Percentiles rank a stretch among this genome's conserved stretches.
Conservation (phyloP, 495 filamentous ascomycete species). For the Penicillium dipodomyicola region DNA sequence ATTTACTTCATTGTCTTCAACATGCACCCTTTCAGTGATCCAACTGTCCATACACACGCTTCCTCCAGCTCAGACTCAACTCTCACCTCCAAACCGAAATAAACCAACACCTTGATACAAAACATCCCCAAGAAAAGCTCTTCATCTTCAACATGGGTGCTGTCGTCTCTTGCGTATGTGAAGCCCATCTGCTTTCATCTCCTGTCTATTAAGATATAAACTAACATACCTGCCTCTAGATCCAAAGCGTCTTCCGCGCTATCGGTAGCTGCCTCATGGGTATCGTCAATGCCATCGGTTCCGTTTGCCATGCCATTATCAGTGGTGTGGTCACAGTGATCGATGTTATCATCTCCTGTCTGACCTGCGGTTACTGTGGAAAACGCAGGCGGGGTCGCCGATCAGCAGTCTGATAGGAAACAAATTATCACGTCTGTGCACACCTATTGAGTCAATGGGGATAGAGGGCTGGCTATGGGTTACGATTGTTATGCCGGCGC, state of each 20-base stretch:
- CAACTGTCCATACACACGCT: conserved; percentile 32
- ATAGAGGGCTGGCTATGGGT: conserved; percentile 1
- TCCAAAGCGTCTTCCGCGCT: conserved; percentile 72
- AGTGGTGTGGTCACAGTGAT: conserved; percentile 74
- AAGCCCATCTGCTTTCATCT: conserved; percentile 9
- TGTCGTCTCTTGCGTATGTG: conserved; percentile 91
- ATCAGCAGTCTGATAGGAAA: conserved; percentile 23
- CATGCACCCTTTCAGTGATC: conserved; percentile 39
- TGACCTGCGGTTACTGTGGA: conserved; percentile 72
- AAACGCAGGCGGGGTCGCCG: conserved; percentile 34
- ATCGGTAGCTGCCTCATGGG: conserved; percentile 84
- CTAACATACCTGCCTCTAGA: conserved; percentile 50
- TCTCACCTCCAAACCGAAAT: conserved; percentile 21
- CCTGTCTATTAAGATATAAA: not conserved
- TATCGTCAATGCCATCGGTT: conserved; percentile 77
- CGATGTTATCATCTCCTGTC: conserved; percentile 79
- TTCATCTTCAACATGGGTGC: conserved; percentile 73
- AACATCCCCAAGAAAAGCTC: not conserved
- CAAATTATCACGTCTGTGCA: not conserved
- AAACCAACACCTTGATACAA: conserved; percentile 10
- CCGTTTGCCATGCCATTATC: conserved; percentile 75
- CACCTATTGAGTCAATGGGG: not conserved
- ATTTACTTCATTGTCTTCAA: conserved; percentile 2
- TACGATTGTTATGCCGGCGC: conserved; percentile 10
- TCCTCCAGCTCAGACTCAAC: conserved; percentile 28